A percentile compares a stretch with the other conserved stretches of the same genome.
Conservation (phyloP, 2,329 filamentous ascomycete species). For the Phaeomoniella chlamydospora region DNA sequence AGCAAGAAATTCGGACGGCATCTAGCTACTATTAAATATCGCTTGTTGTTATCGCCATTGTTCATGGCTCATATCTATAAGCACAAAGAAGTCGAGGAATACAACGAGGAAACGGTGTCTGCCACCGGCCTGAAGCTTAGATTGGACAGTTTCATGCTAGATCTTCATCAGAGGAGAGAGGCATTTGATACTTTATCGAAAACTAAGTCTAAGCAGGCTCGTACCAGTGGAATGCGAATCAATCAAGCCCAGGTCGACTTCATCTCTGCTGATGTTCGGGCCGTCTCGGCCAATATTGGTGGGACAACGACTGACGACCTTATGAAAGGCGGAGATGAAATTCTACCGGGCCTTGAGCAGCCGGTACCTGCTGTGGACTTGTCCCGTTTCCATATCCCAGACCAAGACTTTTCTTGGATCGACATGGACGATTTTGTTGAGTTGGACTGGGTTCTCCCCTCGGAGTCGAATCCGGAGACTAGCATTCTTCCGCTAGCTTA, state of each 20-base stretch:
- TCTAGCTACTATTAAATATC: conserved; percentile 97
- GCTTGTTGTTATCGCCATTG: conserved; percentile 74
- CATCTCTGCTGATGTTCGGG: conserved; percentile 78
- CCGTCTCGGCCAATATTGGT: conserved; percentile 78
- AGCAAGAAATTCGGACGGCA: conserved; percentile 98
- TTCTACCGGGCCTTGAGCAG: conserved; percentile 40
- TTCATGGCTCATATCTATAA: conserved; percentile 98
- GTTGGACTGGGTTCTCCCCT: conserved; percentile 86
- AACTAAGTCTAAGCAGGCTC: conserved; percentile 59
- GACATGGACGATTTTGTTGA: conserved; percentile 99
- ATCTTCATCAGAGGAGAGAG: conserved; percentile 85
- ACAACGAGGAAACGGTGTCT: conserved; percentile 61
- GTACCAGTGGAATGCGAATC: conserved; percentile 87
- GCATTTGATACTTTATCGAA: conserved; percentile 74
- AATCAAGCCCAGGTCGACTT: conserved; percentile 90
- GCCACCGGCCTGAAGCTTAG: conserved; percentile 94
- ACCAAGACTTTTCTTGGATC: conserved; percentile 91
- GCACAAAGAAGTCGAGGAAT: conserved; percentile 88
- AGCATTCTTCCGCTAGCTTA: conserved; percentile 87
- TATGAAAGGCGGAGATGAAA: conserved; percentile 49
- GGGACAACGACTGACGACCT: conserved; percentile 67
- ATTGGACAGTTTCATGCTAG: conserved; percentile 92
- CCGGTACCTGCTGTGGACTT: conserved; percentile 42
- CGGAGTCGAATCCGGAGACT: conserved; percentile 79
- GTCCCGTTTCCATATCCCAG: conserved; percentile 85